Conservation (phyloP, 2,329 filamentous ascomycete genomes). For the Arthrinium phaeospermum region DNA sequence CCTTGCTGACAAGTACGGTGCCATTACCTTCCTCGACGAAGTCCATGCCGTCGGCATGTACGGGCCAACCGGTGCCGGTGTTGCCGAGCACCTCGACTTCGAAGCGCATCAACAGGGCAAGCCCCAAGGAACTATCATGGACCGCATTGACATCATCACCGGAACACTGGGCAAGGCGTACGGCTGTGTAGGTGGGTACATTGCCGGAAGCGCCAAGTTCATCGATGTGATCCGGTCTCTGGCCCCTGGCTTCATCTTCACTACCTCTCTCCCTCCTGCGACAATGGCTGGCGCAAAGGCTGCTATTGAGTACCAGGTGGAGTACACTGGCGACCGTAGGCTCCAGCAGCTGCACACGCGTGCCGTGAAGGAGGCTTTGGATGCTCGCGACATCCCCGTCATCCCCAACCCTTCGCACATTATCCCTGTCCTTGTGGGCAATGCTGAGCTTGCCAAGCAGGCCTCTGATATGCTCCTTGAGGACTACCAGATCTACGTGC, state of each 20-base stretch:
- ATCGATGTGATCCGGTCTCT: conserved; percentile 94
- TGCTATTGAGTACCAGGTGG: conserved; percentile 93
- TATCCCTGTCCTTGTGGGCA: conserved; percentile 89
- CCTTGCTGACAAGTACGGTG: conserved; percentile 95
- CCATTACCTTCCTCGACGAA: conserved; percentile 96
- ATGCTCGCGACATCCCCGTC: conserved; percentile 84
- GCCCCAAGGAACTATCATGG: conserved; percentile 85
- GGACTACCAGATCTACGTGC: conserved; percentile 93
- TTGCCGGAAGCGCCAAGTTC: conserved; percentile 84
- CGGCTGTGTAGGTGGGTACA: conserved; percentile 96
- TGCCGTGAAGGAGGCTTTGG: conserved; percentile 85
- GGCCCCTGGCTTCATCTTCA: conserved; percentile 98
- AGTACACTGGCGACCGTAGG: conserved; percentile 82
- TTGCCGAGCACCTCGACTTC: conserved; percentile 96
- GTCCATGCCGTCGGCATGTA: conserved; percentile 99
- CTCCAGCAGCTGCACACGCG: conserved; percentile 97
- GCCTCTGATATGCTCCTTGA: conserved; percentile 91
- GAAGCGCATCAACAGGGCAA: conserved; percentile 80
- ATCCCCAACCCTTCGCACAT: conserved; percentile 99
- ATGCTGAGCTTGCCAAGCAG: conserved; percentile 88
- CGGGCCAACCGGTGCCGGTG: conserved; percentile 91
- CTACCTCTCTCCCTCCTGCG: conserved; percentile 91
- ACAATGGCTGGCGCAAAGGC: conserved; percentile 94
- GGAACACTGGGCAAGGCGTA: conserved; percentile 97
- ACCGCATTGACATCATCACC: conserved; percentile 96